phyloP scores from a whole-genome alignment of 2,329 filamentous ascomycete species.

The Pseudogymnoascus sp. region DNA sequence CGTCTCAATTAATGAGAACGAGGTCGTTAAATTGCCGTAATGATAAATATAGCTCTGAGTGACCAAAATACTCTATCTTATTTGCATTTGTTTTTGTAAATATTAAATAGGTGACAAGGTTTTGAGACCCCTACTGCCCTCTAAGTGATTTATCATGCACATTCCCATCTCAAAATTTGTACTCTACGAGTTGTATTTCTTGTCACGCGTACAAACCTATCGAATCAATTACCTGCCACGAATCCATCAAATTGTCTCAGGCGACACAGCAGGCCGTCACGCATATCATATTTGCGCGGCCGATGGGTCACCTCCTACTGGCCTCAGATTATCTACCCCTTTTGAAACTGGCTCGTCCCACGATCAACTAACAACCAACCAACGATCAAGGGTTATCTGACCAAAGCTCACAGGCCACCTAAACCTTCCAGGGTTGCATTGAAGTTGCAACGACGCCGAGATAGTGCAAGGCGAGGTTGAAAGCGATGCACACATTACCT shows the following conservation, averaged over 20 bases:
- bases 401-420: not conserved
- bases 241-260: conserved; percentile 1
- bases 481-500: not conserved
- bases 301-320: conserved; percentile 1
- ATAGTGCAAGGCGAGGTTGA: not conserved
- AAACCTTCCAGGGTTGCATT: not conserved
- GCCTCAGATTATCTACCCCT: not conserved
- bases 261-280: not conserved
- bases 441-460: not conserved
- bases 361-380: not conserved
- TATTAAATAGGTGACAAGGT: not conserved
- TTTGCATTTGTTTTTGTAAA: not conserved
- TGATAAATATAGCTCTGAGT: not conserved
- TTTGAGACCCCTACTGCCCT: not conserved
- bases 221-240: conserved; percentile 1
- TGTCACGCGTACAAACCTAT: conserved; percentile 4
- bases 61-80: not conserved
- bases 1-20: not conserved
- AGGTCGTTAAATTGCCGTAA: not conserved
- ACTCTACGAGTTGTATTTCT: not conserved
- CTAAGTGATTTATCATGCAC: not conserved
- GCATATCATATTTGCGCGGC: conserved; percentile 6
- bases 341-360: not conserved
- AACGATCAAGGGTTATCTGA: not conserved
- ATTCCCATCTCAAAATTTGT: not conserved